Percentiles rank a stretch among this genome's conserved stretches.
phyloP scores from a whole-genome alignment of 2,329 filamentous ascomycete species.

The Ophiostoma sp. region DNA sequence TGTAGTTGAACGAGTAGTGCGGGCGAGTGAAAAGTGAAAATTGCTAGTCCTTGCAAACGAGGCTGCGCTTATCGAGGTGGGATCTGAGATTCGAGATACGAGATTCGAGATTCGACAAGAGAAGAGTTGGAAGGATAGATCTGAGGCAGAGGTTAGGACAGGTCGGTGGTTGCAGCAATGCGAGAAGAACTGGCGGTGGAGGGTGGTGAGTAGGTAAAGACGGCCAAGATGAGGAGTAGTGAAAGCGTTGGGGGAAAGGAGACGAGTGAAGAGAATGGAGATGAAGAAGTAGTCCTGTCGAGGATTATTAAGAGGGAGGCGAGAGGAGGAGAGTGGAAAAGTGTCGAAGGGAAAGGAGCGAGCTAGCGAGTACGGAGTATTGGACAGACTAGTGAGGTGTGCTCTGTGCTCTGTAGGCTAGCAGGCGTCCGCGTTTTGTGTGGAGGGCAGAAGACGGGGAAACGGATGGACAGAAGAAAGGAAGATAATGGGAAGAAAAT shows the following conservation, averaged over 20 bases:
- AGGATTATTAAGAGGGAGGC: background rate
- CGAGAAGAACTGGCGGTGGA: background rate
- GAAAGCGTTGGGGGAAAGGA: slow-evolving; percentile 1
- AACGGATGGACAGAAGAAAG: background rate
- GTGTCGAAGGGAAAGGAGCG: slow-evolving; percentile 4
- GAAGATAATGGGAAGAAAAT: slow-evolving; percentile 4
- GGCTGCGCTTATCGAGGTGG: background rate
- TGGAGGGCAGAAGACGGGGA: background rate
- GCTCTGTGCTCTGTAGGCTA: background rate
- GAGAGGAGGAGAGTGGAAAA: slow-evolving; percentile 8
- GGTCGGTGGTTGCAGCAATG: background rate
- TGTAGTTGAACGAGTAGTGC: background rate
- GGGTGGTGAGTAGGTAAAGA: background rate
- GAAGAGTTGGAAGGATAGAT: background rate
- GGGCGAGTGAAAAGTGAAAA: background rate
- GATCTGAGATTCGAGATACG: background rate
- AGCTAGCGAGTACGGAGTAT: slow-evolving; percentile 13
- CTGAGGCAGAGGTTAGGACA: background rate
- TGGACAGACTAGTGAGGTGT: background rate
- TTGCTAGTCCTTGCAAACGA: background rate
- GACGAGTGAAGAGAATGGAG: background rate
- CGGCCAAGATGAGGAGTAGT: background rate
- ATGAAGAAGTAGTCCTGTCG: background rate
- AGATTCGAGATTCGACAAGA: background rate
- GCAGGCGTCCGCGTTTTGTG: background rate